phyloP scores from a whole-genome alignment of 768 basidiomycete species.

The Agrocybe praecox region DNA sequence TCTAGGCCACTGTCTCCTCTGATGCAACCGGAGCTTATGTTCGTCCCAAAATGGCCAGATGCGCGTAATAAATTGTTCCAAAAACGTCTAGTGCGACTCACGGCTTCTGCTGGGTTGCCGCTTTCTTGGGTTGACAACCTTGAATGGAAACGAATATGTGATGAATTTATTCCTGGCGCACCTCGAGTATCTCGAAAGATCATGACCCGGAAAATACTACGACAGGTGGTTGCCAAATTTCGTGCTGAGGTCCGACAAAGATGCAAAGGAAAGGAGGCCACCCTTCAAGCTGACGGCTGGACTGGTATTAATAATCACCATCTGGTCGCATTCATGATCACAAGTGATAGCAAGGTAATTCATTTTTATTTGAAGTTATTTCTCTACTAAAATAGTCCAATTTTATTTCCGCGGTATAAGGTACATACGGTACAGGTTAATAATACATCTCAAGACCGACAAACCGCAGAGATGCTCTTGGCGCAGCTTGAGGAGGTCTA shows the following conservation, averaged over 20 bases:
- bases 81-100: constrained; percentile 20
- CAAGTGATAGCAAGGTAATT: constrained; percentile 18
- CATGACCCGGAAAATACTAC: no score
- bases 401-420: no score
- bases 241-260: no score
- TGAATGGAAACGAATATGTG: constrained; percentile 26
- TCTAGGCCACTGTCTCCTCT: no score
- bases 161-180: constrained; percentile 31
- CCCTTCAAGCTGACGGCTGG: constrained; percentile 38
- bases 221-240: no score
- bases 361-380: not conserved
- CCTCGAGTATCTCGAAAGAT: constrained; percentile 14
- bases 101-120: constrained; percentile 32
- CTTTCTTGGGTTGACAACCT: constrained; percentile 39
- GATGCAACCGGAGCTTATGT: no score
- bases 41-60: not conserved
- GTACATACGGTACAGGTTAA: constrained; percentile 27
- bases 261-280: no score
- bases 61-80: constrained; percentile 18
- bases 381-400: no score
- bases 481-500: constrained; percentile 1
- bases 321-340: constrained; percentile 35
- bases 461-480: constrained; percentile 22
- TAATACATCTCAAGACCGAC: constrained; percentile 30
- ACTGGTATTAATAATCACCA: constrained; percentile 36